Evolutionary conservation across 73 alveolate genomes (phyloP).

Genomic region (Paramecium octaurelia): DNA sequence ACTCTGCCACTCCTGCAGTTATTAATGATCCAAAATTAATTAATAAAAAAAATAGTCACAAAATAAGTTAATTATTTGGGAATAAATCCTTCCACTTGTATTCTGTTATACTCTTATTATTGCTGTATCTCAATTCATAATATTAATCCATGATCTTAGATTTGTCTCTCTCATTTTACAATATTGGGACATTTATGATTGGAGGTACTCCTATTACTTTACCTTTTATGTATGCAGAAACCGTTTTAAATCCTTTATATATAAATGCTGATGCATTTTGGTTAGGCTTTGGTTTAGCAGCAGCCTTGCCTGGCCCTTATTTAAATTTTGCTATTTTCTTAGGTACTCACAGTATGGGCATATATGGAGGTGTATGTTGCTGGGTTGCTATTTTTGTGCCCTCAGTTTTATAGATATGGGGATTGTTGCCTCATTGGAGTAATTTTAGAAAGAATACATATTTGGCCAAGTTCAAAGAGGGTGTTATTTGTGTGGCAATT

Average conservation of each 20-base stretch:
- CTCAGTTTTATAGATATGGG: slow-evolving; percentile 18
- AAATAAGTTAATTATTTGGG: background rate
- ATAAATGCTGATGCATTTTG: slow-evolving; percentile 36
- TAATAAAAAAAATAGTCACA: background rate
- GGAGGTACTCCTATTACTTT: slow-evolving; percentile 27
- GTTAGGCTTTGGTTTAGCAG: slow-evolving; percentile 36
- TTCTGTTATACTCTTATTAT: background rate
- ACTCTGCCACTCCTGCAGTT: background rate
- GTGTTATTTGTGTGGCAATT: slow-evolving; percentile 3
- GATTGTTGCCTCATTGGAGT: slow-evolving; percentile 19
- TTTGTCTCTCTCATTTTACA: background rate
- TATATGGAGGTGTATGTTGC: slow-evolving; percentile 10
- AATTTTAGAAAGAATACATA: background rate
- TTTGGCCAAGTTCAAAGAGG: background rate
- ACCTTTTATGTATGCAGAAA: slow-evolving; percentile 42
- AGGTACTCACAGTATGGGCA: slow-evolving; percentile 12
- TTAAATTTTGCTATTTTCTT: slow-evolving; percentile 20
- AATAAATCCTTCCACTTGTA: background rate
- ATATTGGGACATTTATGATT: slow-evolving; percentile 20
- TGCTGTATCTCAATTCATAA: background rate
- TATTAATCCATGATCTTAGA: background rate
- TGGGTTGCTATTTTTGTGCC: slow-evolving; percentile 28
- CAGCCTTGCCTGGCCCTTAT: slow-evolving; percentile 33
- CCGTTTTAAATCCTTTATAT: background rate
- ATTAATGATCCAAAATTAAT: background rate